Percentiles rank a stretch among this genome's conserved stretches.
phyloP scores from a whole-genome alignment of 768 basidiomycete genomes.

The Cubamyces lactineus region DNA sequence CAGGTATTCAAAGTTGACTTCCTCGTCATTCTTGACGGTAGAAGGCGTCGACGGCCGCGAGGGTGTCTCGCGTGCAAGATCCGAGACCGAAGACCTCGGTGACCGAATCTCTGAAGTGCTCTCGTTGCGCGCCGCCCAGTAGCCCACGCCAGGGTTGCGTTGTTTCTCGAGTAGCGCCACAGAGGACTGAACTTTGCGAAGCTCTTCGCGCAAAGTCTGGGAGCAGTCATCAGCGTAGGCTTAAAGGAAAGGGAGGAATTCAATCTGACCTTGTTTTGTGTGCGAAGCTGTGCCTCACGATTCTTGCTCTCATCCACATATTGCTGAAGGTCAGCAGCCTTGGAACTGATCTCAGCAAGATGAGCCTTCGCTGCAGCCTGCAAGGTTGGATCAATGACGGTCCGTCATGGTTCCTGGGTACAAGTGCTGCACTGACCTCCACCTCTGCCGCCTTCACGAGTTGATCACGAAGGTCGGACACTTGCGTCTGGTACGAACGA shows the following conservation, averaged over 20 bases:
- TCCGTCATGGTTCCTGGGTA: background rate
- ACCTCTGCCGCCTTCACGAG: slow-evolving; percentile 54
- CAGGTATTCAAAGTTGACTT: slow-evolving; percentile 93
- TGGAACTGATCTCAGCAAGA: slow-evolving; percentile 51
- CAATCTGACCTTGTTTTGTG: slow-evolving; percentile 78
- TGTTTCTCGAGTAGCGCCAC: slow-evolving; percentile 88
- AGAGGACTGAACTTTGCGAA: slow-evolving; percentile 94
- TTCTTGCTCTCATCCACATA: slow-evolving; percentile 73
- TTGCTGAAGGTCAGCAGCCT: slow-evolving; percentile 58
- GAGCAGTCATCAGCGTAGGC: background rate
- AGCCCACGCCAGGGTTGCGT: slow-evolving; percentile 92
- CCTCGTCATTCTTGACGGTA: slow-evolving; percentile 69
- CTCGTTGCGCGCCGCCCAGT: slow-evolving; percentile 68
- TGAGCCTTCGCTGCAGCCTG: slow-evolving; percentile 51
- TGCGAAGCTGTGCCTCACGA: slow-evolving; percentile 69
- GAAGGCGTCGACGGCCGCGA: slow-evolving; percentile 38
- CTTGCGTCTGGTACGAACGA: slow-evolving; percentile 51
- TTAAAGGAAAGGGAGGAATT: too few relatives aligned
- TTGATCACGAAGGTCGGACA: slow-evolving; percentile 57
- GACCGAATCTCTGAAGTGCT: slow-evolving; percentile 37
- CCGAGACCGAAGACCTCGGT: slow-evolving; percentile 46
- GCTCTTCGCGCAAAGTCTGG: slow-evolving; percentile 88
- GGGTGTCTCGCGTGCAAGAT: slow-evolving; percentile 38
- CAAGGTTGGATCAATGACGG: background rate
- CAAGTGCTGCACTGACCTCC: slow-evolving; percentile 57